These are phyloP conservation scores for Leishmania lainsoni DNA, from an alignment of 208 protist genomes.

Conservation along the genomic window DNA sequence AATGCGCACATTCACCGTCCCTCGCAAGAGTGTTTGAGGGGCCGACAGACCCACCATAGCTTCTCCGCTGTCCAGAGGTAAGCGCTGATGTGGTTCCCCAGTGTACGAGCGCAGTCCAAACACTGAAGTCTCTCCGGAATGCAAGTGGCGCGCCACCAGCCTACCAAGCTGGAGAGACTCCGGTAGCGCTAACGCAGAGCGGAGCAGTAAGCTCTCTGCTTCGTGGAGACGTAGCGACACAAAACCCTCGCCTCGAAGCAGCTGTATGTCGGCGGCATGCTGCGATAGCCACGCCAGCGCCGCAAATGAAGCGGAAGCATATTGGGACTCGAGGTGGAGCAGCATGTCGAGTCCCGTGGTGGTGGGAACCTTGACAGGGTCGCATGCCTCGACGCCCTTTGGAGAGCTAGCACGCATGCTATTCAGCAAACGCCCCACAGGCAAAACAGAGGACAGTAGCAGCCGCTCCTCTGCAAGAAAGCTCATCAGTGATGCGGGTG, in stretches of 20 bases:
- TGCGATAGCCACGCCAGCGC: constrained; percentile 21
- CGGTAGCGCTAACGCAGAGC: background rate
- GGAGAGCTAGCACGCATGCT: background rate
- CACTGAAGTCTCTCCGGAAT: background rate
- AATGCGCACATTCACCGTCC: constrained; percentile 20
- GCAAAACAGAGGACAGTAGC: constrained; percentile 12
- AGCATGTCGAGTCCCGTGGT: background rate
- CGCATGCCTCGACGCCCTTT: background rate
- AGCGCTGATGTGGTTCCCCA: background rate
- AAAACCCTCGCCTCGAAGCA: constrained; percentile 7
- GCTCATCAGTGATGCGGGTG: background rate
- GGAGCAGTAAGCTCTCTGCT: constrained; percentile 1
- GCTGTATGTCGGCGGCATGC: background rate
- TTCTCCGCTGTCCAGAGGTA: background rate
- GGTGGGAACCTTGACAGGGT: background rate
- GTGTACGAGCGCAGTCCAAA: background rate
- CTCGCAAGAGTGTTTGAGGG: constrained; percentile 5
- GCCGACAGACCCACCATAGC: background rate
- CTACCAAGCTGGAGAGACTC: background rate
- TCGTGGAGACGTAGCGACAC: background rate
- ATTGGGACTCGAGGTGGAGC: background rate
- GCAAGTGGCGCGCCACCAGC: background rate
- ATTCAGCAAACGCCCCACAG: constrained; percentile 3
- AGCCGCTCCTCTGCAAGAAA: constrained; percentile 17
- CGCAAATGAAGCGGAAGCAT: constrained; percentile 7